Percentiles rank a stretch among this genome's conserved stretches.
Evolutionary conservation across 345 rosid genomes (phyloP).

Genomic region (Camelina hispida): DNA sequence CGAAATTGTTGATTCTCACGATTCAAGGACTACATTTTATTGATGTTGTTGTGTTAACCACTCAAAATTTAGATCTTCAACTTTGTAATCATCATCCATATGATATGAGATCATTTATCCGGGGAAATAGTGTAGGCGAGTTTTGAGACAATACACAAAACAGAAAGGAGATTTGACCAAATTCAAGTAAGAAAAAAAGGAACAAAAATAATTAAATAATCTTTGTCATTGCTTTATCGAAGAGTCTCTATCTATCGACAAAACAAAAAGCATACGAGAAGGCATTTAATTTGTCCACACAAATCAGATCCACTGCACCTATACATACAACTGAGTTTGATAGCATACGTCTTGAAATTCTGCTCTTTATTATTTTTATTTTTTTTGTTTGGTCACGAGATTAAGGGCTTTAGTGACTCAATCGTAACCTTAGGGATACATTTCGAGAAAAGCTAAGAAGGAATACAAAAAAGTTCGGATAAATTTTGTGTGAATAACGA

Average conservation of each 20-base stretch:
- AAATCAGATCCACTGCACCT: constrained; percentile 41
- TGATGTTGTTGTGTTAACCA: background rate
- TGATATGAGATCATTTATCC: constrained; percentile 2
- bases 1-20: constrained; percentile 4
- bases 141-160: constrained; percentile 33
- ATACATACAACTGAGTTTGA: constrained; percentile 11
- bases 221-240: background rate
- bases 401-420: constrained; percentile 1
- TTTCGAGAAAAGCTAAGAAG: background rate
- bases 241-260: constrained; percentile 32
- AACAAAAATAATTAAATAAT: constrained; percentile 5
- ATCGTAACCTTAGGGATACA: constrained; percentile 21
- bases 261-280: constrained; percentile 38
- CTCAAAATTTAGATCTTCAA: background rate
- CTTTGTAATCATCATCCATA: background rate
- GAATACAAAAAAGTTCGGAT: background rate
- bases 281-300: constrained; percentile 25
- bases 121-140: constrained; percentile 24
- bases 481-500: background rate
- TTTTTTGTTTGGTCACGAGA: background rate
- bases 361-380: background rate
- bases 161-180: constrained; percentile 33
- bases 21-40: background rate
- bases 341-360: constrained; percentile 35
- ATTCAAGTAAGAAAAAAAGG: constrained; percentile 9